A percentile compares a stretch with the other conserved stretches of the same genome.
Conservation (phyloP, 192 early-diverging fungal genomes). For the Podochytrium sp. region DNA sequence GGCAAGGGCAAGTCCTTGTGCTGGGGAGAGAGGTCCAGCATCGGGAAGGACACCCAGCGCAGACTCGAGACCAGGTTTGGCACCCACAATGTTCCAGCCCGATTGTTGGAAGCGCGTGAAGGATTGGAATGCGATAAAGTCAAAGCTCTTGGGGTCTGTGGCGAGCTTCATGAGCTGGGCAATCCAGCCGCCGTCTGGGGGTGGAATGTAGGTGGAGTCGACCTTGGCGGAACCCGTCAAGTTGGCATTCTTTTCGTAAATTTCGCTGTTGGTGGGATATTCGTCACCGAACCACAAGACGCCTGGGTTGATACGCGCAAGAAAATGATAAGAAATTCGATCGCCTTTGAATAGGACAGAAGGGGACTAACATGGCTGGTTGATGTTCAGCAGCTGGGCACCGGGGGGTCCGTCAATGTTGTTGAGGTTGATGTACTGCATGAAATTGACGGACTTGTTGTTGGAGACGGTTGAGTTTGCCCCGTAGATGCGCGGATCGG, state of each 20-base stretch:
- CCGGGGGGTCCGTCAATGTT: conserved; percentile 20
- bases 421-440: background rate
- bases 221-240: conserved; percentile 7
- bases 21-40: background rate
- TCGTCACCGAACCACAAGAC: conserved; percentile 30
- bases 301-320: conserved; percentile 17
- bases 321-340: background rate
- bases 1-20: background rate
- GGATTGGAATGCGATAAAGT: conserved; percentile 1
- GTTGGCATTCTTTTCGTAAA: conserved; percentile 30
- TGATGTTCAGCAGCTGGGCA: conserved; percentile 2
- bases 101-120: conserved; percentile 10
- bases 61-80: background rate
- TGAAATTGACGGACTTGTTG: conserved; percentile 17
- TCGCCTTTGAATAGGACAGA: background rate
- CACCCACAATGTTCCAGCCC: conserved; percentile 9
- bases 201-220: conserved; percentile 24
- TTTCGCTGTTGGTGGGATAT: background rate
- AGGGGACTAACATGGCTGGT: conserved; percentile 19
- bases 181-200: conserved; percentile 28
- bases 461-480: conserved; percentile 2
- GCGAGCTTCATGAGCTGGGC: conserved; percentile 6
- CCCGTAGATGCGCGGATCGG: conserved; percentile 43
- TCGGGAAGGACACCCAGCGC: background rate
- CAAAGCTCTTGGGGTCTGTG: conserved; percentile 4